A percentile compares a stretch with the other conserved stretches of the same genome.
Evolutionary conservation across 1,284 basidiomycete species (phyloP).

Genomic region (Ceraceosorus guamensis): DNA sequence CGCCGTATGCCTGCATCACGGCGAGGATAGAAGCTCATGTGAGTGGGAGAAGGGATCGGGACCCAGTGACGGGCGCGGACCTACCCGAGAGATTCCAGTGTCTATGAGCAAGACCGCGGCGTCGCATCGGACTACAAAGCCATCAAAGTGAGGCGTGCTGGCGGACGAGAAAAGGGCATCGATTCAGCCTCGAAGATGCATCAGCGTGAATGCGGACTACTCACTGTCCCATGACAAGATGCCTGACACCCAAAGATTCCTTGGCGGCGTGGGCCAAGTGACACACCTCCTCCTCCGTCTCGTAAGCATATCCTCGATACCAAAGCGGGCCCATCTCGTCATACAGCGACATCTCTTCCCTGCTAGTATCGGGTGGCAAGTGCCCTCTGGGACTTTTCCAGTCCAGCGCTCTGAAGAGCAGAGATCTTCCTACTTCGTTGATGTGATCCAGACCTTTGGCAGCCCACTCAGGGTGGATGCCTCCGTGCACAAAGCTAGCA

Average conservation of each 20-base stretch:
- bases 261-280: conserved; percentile 12
- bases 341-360: conserved; percentile 28
- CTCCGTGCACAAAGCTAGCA: conserved; percentile 41
- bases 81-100: conserved; percentile 35
- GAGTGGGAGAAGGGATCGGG: no score
- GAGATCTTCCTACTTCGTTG: conserved; percentile 24
- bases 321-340: conserved; percentile 37
- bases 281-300: conserved; percentile 19
- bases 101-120: conserved; percentile 36
- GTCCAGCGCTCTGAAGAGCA: conserved; percentile 31
- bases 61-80: no score
- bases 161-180: no score
- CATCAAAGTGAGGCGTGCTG: conserved; percentile 35
- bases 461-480: conserved; percentile 37
- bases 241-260: conserved; percentile 10
- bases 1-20: conserved; percentile 32
- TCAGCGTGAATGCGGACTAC: background rate
- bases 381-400: conserved; percentile 6
- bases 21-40: background rate
- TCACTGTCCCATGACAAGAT: conserved; percentile 37
- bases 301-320: conserved; percentile 42
- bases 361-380: conserved; percentile 20
- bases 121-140: conserved; percentile 34
- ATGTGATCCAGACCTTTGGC: conserved; percentile 18
- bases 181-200: no score